A percentile compares a stretch with the other conserved stretches of the same genome.
These are phyloP conservation scores for Phytopythium kandeliae DNA, from an alignment of 352 stramenopile species.

Conservation along the genomic window DNA sequence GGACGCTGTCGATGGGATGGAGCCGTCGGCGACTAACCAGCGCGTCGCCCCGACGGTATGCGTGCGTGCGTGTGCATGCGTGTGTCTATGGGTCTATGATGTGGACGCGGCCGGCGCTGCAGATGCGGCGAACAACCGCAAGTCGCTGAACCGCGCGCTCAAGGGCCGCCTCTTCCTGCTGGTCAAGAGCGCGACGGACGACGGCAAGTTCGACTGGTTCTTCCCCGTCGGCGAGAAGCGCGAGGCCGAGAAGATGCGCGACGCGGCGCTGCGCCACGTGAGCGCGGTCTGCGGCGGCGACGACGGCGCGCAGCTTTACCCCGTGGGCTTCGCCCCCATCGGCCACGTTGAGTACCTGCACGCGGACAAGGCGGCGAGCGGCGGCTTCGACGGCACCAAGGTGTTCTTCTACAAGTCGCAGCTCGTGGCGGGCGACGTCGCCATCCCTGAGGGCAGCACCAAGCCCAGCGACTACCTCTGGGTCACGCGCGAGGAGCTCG, in stretches of 20 bases:
- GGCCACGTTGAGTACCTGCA: slow-evolving; percentile 72
- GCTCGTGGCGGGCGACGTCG: slow-evolving; percentile 47
- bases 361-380: slow-evolving; percentile 22
- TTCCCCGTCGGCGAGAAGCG: slow-evolving; percentile 65
- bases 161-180: slow-evolving; percentile 78
- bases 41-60: no score
- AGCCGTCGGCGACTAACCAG: no score
- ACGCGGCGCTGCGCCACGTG: slow-evolving; percentile 64
- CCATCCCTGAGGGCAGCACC: slow-evolving; percentile 29
- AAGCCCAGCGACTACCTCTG: slow-evolving; percentile 76
- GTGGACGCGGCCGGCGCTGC: no score
- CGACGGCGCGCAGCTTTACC: slow-evolving; percentile 19
- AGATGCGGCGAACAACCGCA: slow-evolving; percentile 73
- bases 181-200: slow-evolving; percentile 40
- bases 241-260: slow-evolving; percentile 71
- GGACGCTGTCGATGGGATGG: not conserved
- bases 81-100: no score
- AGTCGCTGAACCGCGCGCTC: slow-evolving; percentile 79
- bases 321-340: slow-evolving; percentile 70
- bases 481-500: slow-evolving; percentile 70
- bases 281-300: slow-evolving; percentile 37
- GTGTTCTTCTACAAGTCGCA: slow-evolving; percentile 88
- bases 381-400: slow-evolving; percentile 71
- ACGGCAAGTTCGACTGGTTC: slow-evolving; percentile 72
- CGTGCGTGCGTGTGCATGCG: no score